Percentiles rank a stretch among this genome's conserved stretches.
Evolutionary conservation across 495 filamentous ascomycete species (phyloP).

Genomic region (Echria macrotheca): DNA sequence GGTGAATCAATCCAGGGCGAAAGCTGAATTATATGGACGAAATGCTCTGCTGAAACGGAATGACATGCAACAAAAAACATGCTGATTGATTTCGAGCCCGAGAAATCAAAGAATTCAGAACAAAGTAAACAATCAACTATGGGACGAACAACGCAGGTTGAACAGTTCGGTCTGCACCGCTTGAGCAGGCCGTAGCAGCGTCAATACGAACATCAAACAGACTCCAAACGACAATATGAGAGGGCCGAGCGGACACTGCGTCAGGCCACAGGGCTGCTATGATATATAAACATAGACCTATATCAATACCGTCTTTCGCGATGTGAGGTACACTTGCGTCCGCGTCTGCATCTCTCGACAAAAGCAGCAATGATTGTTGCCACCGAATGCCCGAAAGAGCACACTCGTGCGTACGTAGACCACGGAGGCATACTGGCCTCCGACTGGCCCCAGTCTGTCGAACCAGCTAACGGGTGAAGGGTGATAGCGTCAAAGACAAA

Average conservation of each 20-base stretch:
- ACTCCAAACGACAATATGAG: conserved; percentile 6
- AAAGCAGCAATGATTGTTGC: conserved; percentile 7
- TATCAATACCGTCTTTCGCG: conserved; percentile 6
- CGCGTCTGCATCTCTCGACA: conserved; percentile 7
- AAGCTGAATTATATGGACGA: too few relatives aligned
- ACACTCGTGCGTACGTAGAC: background rate
- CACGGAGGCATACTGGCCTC: too few relatives aligned
- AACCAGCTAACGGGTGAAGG: too few relatives aligned
- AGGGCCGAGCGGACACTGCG: background rate
- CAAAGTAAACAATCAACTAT: too few relatives aligned
- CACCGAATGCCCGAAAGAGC: conserved; percentile 1
- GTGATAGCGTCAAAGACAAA: too few relatives aligned
- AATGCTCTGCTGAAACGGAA: too few relatives aligned
- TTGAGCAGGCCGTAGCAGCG: background rate
- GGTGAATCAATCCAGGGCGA: too few relatives aligned
- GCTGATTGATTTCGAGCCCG: too few relatives aligned
- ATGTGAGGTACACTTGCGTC: conserved; percentile 11
- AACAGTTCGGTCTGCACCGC: background rate
- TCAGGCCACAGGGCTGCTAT: background rate
- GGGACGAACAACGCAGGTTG: background rate
- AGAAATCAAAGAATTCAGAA: too few relatives aligned
- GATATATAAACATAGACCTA: conserved; percentile 11
- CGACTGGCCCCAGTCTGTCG: too few relatives aligned
- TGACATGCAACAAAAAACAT: too few relatives aligned
- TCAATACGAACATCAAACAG: conserved; percentile 11